These are phyloP conservation scores for Akanthomyces dipterigenus DNA, from an alignment of 2,329 filamentous ascomycete genomes.

Conservation along the genomic window DNA sequence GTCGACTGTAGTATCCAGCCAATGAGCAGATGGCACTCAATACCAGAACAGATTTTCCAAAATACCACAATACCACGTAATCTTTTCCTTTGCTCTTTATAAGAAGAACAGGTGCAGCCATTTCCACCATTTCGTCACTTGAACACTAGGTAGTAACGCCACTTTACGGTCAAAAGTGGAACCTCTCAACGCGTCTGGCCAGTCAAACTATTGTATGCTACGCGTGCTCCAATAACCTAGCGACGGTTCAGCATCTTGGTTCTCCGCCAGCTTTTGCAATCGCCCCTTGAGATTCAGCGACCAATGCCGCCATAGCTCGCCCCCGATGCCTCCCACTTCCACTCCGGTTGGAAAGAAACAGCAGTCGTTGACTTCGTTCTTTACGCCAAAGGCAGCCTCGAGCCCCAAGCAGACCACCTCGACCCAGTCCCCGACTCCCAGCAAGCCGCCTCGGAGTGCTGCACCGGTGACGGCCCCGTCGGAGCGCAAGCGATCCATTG, in stretches of 20 bases:
- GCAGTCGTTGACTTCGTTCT: slow-evolving; percentile 80
- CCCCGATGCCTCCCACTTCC: slow-evolving; percentile 28
- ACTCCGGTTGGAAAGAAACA: slow-evolving; percentile 57
- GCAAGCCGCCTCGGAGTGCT: slow-evolving; percentile 39
- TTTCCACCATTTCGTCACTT: background rate
- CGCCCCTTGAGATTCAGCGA: background rate
- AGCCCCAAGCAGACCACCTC: slow-evolving; percentile 26
- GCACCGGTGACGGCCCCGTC: slow-evolving; percentile 37
- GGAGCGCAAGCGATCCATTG: slow-evolving; percentile 34
- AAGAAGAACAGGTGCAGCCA: too few species aligned
- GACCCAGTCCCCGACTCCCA: slow-evolving; percentile 19
- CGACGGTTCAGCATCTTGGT: background rate
- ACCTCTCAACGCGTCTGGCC: slow-evolving; percentile 13
- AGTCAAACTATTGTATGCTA: background rate
- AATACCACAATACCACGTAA: too few species aligned
- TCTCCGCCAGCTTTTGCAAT: background rate
- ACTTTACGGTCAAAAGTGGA: slow-evolving; percentile 5
- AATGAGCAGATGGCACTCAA: too few species aligned
- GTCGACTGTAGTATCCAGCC: too few species aligned
- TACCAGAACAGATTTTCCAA: too few species aligned
- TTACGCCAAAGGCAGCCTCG: slow-evolving; percentile 53
- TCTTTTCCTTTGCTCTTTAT: too few species aligned
- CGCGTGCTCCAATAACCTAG: background rate
- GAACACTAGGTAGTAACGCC: background rate
- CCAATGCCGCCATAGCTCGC: slow-evolving; percentile 2